Evolutionary conservation across 441 rosid genomes (phyloP).

Genomic region (Brassica hybrid): DNA sequence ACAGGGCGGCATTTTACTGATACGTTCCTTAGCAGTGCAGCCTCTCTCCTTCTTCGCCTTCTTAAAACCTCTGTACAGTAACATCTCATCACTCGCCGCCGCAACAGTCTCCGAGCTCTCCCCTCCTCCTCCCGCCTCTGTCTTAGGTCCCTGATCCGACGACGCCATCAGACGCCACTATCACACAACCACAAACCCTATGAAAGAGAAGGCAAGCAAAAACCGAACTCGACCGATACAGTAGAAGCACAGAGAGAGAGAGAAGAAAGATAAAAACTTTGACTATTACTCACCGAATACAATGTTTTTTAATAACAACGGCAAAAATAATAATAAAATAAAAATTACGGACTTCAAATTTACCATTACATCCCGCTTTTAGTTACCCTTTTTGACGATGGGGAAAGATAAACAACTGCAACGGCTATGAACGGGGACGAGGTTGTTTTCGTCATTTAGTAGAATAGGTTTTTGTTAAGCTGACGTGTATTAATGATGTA

Average conservation of each 20-base stretch:
- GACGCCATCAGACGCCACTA: conserved; percentile 80
- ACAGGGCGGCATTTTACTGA: conserved; percentile 96
- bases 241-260: conserved; percentile 36
- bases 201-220: conserved; percentile 20
- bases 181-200: conserved; percentile 38
- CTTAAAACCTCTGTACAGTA: conserved; percentile 75
- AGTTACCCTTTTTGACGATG: conserved; percentile 33
- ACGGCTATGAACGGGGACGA: conserved; percentile 71
- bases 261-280: conserved; percentile 19
- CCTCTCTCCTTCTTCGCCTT: conserved; percentile 97
- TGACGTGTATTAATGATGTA: conserved; percentile 29
- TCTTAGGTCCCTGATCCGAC: conserved; percentile 79
- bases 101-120: conserved; percentile 72
- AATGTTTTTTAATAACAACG: conserved; percentile 15
- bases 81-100: conserved; percentile 77
- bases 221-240: conserved; percentile 25
- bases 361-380: conserved; percentile 48
- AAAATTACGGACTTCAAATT: conserved; percentile 20
- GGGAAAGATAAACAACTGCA: conserved; percentile 41
- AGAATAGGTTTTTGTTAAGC: not conserved
- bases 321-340: conserved; percentile 21
- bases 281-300: conserved; percentile 33
- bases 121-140: conserved; percentile 56
- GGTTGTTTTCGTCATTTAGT: conserved; percentile 43
- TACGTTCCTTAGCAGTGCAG: conserved; percentile 96